Percentiles rank a stretch among this genome's conserved stretches.
These are phyloP conservation scores for Mortierella polycephala DNA, from an alignment of 371 early-diverging fungal species.

Conservation along the genomic window DNA sequence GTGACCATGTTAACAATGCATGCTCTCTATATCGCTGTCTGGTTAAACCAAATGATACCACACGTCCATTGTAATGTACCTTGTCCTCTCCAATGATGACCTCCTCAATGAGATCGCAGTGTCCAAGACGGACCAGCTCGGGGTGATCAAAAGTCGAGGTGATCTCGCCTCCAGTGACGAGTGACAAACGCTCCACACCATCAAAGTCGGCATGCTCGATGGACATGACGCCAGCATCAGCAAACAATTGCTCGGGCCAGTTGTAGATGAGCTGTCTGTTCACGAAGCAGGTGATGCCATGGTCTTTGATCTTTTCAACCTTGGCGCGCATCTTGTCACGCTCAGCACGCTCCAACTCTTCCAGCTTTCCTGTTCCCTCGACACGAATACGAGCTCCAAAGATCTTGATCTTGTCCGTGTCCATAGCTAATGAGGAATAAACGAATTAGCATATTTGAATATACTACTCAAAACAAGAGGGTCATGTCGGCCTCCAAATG, in stretches of 20 bases:
- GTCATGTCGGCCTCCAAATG: background rate
- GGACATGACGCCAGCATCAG: constrained; percentile 94
- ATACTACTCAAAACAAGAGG: too few relatives aligned
- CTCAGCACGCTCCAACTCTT: constrained; percentile 99
- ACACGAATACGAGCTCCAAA: constrained; percentile 99
- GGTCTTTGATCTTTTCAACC: constrained; percentile 97
- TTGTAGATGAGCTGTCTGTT: constrained; percentile 99
- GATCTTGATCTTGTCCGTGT: constrained; percentile 99
- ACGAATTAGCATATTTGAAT: too few relatives aligned
- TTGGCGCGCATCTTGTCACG: constrained; percentile 98
- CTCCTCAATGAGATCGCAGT: constrained; percentile 97
- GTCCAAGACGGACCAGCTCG: constrained; percentile 93
- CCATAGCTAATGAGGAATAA: constrained; percentile 81
- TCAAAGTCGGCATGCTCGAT: constrained; percentile 99
- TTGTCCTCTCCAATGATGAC: constrained; percentile 98
- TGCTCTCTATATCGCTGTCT: too few relatives aligned
- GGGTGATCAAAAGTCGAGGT: constrained; percentile 99
- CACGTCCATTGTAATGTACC: constrained; percentile 36
- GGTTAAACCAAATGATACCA: too few relatives aligned
- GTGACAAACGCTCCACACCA: constrained; percentile 97
- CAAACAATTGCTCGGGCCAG: constrained; percentile 99
- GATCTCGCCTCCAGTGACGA: constrained; percentile 98
- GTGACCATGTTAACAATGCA: background rate
- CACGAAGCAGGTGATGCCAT: constrained; percentile 99
- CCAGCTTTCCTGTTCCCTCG: constrained; percentile 96